Evolutionary conservation across 805 yeast species (phyloP), one percentile per base, ranked within the genome.

Genomic region (Metschnikowia lunata): DNA sequence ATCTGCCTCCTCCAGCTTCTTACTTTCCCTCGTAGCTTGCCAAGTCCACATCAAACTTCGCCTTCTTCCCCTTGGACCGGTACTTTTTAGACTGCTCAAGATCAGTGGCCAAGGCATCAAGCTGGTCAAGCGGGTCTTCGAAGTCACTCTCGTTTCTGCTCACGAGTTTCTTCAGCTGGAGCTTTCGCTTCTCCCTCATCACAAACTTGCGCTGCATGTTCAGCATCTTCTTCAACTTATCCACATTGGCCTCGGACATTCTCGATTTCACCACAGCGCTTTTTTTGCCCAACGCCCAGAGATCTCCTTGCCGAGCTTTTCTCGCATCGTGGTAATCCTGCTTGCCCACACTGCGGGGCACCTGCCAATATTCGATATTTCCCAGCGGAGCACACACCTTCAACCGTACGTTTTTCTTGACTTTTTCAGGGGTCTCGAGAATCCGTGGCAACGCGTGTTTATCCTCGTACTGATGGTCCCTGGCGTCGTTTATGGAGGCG

Each of bases 311-410:
- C n/a, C 63, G 64, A 0, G 88, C 79, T 61, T 93, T 91, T 43
- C 97, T 74, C 0, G 96, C 96, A 67, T 93, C 98, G 58, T 87
- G 95, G 54, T 88, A 93, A 2, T 72, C 79, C 48, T 79, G 84
- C 49, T 80, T 79, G 6, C 88, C 85, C 43, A 78, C 72, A 14
- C 95, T 81, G 60, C 83, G 85, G 0, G 97, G 84, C 2, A 93
- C 77, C 12, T 82, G 82, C 96, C 97, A 89, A 47, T 82, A 80
- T 64, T 91, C 97, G 35, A 91, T 64, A 37, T 76, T 75, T 1
- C 97, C 97, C 11, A 83, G 74, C 0, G 90, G 78, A 0, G 88
- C 80, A 69, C 97, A 88, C 2, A 89, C 76, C 51, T 82, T 85
- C 61, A 90, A 72, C 23, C 79, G 69, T 13, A 91, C 93, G 65